A percentile compares a stretch with the other conserved stretches of the same genome.
Evolutionary conservation across 1,139 yeast species (phyloP).

Genomic region (Candida neerlandica): DNA sequence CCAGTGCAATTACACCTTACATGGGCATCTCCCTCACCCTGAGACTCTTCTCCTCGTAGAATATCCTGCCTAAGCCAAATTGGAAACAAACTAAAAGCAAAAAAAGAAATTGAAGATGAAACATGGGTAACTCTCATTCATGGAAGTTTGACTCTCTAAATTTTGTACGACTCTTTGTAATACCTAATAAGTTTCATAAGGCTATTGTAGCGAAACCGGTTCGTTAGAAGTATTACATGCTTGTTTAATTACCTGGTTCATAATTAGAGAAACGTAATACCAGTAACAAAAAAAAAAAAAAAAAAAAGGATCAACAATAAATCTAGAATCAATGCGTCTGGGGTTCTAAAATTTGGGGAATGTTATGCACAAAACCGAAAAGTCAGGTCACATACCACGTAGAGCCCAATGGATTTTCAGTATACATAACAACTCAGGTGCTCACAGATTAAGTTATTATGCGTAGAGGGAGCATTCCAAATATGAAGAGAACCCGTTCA

Average conservation of each 20-base stretch:
- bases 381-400: not conserved
- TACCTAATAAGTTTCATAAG: not conserved
- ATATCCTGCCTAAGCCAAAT: not conserved
- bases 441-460: no score
- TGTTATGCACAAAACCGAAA: not conserved
- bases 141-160: not conserved
- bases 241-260: not conserved
- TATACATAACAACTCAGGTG: no score
- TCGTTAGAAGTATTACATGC: not conserved
- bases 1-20: not conserved
- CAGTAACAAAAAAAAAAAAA: not conserved
- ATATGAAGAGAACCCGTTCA: no score
- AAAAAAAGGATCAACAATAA: not conserved
- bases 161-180: not conserved
- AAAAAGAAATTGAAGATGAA: not conserved
- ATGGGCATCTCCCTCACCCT: not conserved
- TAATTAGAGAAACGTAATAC: not conserved
- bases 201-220: not conserved
- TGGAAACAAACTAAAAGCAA: not conserved
- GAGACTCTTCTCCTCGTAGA: not conserved
- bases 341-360: not conserved
- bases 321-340: conserved; percentile 1
- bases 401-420: no score
- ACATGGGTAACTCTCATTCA: not conserved
- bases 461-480: no score